Percentiles rank a stretch among this genome's conserved stretches.
Evolutionary conservation across 257 asterid species (phyloP).

Genomic region (Fraxinus excelsior): DNA sequence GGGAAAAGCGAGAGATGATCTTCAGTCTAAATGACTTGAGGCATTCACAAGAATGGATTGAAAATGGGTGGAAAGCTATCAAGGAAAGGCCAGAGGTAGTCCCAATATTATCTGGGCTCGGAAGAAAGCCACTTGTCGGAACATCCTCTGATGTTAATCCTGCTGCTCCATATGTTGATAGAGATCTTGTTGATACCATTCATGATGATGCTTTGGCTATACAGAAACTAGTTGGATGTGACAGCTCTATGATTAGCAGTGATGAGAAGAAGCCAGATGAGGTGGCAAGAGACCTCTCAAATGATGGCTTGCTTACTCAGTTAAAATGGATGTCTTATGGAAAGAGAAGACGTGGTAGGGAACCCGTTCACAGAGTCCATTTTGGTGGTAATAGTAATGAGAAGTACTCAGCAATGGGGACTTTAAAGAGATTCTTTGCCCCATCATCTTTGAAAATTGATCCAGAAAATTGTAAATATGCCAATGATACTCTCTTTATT

Average conservation of each 20-base stretch:
- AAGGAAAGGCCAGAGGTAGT: constrained; percentile 54
- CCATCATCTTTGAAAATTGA: constrained; percentile 49
- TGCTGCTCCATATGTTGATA: background rate
- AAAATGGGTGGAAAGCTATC: constrained; percentile 50
- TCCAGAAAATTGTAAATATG: constrained; percentile 61
- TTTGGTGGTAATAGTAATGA: constrained; percentile 12
- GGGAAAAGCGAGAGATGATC: constrained; percentile 50
- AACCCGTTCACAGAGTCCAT: constrained; percentile 44
- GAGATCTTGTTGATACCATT: constrained; percentile 13
- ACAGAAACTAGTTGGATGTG: constrained; percentile 5
- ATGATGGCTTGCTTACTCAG: constrained; percentile 48
- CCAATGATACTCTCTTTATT: constrained; percentile 41
- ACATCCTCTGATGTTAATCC: constrained; percentile 9
- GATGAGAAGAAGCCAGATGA: constrained; percentile 22
- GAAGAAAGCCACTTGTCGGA: background rate
- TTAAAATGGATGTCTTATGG: constrained; percentile 68
- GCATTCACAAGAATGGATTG: constrained; percentile 76
- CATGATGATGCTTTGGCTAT: background rate
- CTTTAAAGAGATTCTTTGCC: constrained; percentile 31
- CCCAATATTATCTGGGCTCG: constrained; percentile 27
- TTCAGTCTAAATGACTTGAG: constrained; percentile 49
- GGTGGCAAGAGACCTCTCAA: constrained; percentile 49
- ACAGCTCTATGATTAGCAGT: background rate
- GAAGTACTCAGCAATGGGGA: constrained; percentile 27
- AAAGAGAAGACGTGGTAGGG: constrained; percentile 57